Conservation (phyloP, 1,139 yeast species). For the Candida sp. region DNA sequence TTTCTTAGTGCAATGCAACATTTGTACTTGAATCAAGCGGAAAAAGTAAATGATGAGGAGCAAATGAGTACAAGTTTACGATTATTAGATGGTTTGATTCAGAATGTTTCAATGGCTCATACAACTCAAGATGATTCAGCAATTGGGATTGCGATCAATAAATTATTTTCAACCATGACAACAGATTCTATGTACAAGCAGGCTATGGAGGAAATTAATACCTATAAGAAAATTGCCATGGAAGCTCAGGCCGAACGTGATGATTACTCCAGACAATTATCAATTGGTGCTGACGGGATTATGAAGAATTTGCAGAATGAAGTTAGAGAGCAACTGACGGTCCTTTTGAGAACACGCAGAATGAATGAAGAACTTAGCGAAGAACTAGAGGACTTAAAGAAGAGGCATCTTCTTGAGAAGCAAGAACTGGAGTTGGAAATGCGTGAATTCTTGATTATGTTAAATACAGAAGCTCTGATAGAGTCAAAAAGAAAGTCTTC, state of each 20-base stretch:
- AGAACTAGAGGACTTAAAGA: conserved; percentile 71
- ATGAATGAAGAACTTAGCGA: conserved; percentile 59
- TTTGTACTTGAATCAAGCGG: conserved; percentile 69
- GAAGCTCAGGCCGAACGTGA: conserved; percentile 87
- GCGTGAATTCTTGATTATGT: conserved; percentile 76
- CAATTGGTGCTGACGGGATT: conserved; percentile 82
- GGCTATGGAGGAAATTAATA: conserved; percentile 72
- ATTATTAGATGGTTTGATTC: conserved; percentile 77
- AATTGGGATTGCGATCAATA: conserved; percentile 79
- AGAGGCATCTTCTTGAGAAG: conserved; percentile 68
- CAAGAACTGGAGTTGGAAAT: conserved; percentile 88
- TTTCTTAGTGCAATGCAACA: conserved; percentile 82
- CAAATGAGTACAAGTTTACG: conserved; percentile 67
- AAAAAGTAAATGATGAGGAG: conserved; percentile 44
- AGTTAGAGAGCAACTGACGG: conserved; percentile 68
- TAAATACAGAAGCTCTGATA: conserved; percentile 41
- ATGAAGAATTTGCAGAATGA: conserved; percentile 70
- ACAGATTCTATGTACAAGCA: conserved; percentile 89
- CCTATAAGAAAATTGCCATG: conserved; percentile 63
- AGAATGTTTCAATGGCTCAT: conserved; percentile 70
- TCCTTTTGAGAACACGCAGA: conserved; percentile 64
- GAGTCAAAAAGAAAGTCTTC: conserved; percentile 14
- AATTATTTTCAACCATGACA: conserved; percentile 71
- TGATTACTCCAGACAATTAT: conserved; percentile 66
- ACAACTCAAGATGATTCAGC: conserved; percentile 70